Evolutionary conservation across 768 basidiomycete genomes (phyloP).

Genomic region (Lactarius hengduanensis): DNA sequence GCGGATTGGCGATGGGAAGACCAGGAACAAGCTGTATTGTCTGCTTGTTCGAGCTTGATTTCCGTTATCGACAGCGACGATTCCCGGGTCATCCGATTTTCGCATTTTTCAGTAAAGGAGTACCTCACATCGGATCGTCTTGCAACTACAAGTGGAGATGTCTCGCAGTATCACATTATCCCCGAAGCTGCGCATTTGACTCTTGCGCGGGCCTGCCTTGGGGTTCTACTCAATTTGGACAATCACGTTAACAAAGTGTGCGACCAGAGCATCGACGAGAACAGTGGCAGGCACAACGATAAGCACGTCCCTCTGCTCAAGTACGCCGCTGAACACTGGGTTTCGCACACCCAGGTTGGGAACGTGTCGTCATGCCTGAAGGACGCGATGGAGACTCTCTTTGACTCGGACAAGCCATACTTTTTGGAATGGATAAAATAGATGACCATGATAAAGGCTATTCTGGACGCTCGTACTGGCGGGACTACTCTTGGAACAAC

Average conservation of each 20-base stretch:
- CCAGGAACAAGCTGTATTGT: not conserved
- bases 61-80: not conserved
- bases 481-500: not conserved
- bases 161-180: not conserved
- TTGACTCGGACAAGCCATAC: not conserved
- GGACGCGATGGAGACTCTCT: not conserved
- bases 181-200: not conserved
- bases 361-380: not conserved
- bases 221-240: not conserved
- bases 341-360: not conserved
- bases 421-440: too few species aligned
- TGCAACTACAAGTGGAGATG: not conserved
- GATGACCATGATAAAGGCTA: not conserved
- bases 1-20: not conserved
- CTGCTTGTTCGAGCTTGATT: not conserved
- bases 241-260: not conserved
- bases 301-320: not conserved
- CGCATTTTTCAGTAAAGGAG: not conserved
- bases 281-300: fast-evolving
- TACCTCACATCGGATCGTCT: not conserved
- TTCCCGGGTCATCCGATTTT: not conserved
- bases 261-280: not conserved
- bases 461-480: not conserved
- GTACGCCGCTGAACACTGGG: not conserved
- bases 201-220: not conserved